Base-by-base conservation (phyloP, 1,139 yeast genomes). In the Candida sanyaensis region DNA sequence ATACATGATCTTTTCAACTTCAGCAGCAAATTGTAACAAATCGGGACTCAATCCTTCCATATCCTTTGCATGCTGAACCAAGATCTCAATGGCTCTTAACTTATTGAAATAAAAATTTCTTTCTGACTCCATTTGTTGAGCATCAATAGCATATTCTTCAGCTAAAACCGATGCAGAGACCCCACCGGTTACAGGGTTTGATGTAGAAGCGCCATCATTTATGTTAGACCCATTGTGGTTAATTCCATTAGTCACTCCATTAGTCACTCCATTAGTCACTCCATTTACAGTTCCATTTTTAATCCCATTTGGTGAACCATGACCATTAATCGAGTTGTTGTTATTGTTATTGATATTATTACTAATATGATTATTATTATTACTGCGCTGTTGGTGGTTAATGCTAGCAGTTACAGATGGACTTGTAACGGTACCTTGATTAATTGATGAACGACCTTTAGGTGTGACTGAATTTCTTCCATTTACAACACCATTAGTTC, bases 71-170 rank as follows among this genome's bases (percentile, higher is more conserved):
- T 84, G 78, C 60, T 87, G 91, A 21, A 87, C 80, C 45, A 92
- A 68, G 31, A 90, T 82, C 66, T 93, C 99, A 51, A 93, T 88
- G 51, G 88, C 96, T 52, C 97, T 80, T 46, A 93, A 74, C 68
- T 93, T 93, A 59, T 87, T 86, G 68, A 89, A 93, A 66, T 93
- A 93, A 60, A 93, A 91, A 62, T 89, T 88, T 51, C 98, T 80
- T 63, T 95, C 99, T 1, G 78, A 77, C 58, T 84, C 88, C 49
- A 88, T 72, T 28, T 83, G 80, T 46, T 81, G 83, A 29, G 44
- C 37, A 21, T 41, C 37, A 28, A 41, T 41, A 41, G 44, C 45
- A 37, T 24, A 43, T 30, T 41, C 47, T 31, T 34, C 47, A 13
- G 55, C 46, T 8, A 54, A 53, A 13, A 57, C 49, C 10, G 57